Percentiles rank a stretch among this genome's conserved stretches.
phyloP scores from a whole-genome alignment of 352 stramenopile species.

The Sclerospora graminicola region DNA sequence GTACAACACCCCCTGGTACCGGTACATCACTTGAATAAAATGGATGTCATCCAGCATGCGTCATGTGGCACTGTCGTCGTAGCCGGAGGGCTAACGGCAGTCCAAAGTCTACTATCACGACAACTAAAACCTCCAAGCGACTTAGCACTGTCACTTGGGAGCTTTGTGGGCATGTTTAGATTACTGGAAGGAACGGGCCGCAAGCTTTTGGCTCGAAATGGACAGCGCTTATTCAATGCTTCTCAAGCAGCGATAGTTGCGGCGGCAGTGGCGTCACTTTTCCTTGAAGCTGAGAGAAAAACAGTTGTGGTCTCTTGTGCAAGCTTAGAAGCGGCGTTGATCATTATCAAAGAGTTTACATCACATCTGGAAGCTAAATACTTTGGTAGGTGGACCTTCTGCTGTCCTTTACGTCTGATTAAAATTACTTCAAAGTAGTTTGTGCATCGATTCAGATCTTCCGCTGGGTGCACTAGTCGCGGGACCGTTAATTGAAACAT shows the following conservation, averaged over 20 bases:
- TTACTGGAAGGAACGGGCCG: conserved; percentile 31
- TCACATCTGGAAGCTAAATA: conserved; percentile 26
- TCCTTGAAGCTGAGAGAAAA: conserved; percentile 38
- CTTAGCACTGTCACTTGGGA: conserved; percentile 36
- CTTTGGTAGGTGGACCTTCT: conserved; percentile 26
- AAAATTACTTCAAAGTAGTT: background rate
- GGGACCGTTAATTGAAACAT: conserved; percentile 49
- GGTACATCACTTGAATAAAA: too few relatives aligned
- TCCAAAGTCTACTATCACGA: conserved; percentile 34
- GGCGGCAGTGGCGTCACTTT: conserved; percentile 20
- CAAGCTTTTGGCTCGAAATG: conserved; percentile 5
- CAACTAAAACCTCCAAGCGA: conserved; percentile 27
- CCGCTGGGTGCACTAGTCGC: conserved; percentile 24
- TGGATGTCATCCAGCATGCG: conserved; percentile 35
- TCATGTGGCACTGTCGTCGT: conserved; percentile 23
- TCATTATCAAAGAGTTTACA: conserved; percentile 23
- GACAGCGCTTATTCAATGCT: conserved; percentile 6
- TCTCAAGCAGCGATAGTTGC: conserved; percentile 33
- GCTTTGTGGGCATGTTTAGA: conserved; percentile 51
- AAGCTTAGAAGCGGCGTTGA: conserved; percentile 31
- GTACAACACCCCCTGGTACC: too few relatives aligned
- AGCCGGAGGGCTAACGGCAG: conserved; percentile 20
- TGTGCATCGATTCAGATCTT: conserved; percentile 22
- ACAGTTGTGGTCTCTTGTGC: conserved; percentile 43
- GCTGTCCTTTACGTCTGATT: background rate